Evolutionary conservation across 352 stramenopile species (phyloP).

Genomic region (Phytophthora gonapodyides): DNA sequence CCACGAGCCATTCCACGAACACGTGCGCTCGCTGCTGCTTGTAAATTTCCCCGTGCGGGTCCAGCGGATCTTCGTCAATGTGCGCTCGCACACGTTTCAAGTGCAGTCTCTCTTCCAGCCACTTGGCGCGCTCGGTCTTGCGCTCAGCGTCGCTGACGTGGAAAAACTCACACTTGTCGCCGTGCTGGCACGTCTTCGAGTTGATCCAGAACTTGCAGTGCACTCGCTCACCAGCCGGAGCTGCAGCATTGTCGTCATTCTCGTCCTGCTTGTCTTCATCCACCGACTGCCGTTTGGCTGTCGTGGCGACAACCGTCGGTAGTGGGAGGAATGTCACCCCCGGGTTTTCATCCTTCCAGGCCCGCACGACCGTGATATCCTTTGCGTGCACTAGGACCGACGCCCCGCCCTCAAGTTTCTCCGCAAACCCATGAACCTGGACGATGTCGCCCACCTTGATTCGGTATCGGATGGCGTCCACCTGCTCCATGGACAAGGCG

Average conservation of each 20-base stretch:
- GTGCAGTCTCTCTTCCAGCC: conserved; percentile 64
- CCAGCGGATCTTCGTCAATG: conserved; percentile 62
- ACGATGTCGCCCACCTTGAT: conserved; percentile 77
- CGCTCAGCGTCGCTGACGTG: conserved; percentile 54
- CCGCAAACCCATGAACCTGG: conserved; percentile 60
- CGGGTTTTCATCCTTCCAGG: conserved; percentile 65
- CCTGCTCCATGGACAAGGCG: conserved; percentile 62
- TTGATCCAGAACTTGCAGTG: conserved; percentile 90
- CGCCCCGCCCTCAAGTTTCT: conserved; percentile 31
- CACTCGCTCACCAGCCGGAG: conserved; percentile 8
- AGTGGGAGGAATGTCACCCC: conserved; percentile 61
- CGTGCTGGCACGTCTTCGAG: conserved; percentile 68
- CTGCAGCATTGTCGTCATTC: neutral
- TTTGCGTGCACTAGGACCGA: conserved; percentile 53
- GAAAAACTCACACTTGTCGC: conserved; percentile 67
- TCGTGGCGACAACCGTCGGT: conserved; percentile 42
- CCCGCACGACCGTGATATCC: conserved; percentile 39
- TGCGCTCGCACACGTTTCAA: conserved; percentile 62
- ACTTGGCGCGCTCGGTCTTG: conserved; percentile 57
- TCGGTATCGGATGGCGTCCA: conserved; percentile 64
- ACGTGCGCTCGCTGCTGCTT: conserved; percentile 76
- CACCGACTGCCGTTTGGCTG: conserved; percentile 12
- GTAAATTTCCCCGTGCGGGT: conserved; percentile 70
- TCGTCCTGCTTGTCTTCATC: conserved; percentile 4
- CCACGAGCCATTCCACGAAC: conserved; percentile 80